phyloP scores from a whole-genome alignment of 2,329 filamentous ascomycete genomes.

The Aspergillus unguis region DNA sequence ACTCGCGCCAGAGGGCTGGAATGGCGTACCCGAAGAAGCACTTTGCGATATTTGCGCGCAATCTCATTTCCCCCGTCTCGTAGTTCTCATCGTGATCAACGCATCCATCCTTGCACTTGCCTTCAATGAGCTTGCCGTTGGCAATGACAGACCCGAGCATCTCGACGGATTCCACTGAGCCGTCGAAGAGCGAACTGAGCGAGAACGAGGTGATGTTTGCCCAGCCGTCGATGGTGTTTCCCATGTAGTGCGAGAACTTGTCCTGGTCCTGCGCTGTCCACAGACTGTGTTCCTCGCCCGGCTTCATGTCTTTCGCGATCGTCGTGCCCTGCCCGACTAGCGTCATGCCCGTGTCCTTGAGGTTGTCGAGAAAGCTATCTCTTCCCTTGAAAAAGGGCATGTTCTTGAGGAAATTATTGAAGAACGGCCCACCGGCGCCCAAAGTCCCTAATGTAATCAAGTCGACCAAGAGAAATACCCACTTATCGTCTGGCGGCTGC shows the following conservation, averaged over 20 bases:
- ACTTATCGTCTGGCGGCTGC: neutral
- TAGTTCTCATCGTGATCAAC: neutral
- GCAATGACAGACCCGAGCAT: neutral
- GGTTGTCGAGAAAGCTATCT: conserved; percentile 3
- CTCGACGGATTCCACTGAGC: neutral
- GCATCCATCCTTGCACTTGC: neutral
- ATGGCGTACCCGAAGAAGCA: conserved; percentile 10
- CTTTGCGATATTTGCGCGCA: conserved; percentile 2
- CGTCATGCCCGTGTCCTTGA: conserved; percentile 6
- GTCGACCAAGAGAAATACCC: neutral
- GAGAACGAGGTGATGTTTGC: neutral
- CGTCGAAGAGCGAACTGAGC: neutral
- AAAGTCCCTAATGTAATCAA: neutral
- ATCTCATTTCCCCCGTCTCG: neutral
- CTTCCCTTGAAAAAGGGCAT: neutral
- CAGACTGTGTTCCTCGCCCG: neutral
- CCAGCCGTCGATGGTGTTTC: conserved; percentile 11
- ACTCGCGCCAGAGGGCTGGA: conserved; percentile 10
- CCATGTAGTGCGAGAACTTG: conserved; percentile 12
- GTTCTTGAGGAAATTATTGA: conserved; percentile 5
- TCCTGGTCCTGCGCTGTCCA: conserved; percentile 4
- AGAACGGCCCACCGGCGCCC: neutral
- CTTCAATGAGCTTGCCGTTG: conserved; percentile 12
- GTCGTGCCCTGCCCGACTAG: conserved; percentile 6
- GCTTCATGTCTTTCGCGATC: conserved; percentile 8